Evolutionary conservation across 176 grass and related monocot species (phyloP), one percentile per base, ranked within the genome.

Genomic region (Juncus effusus): DNA sequence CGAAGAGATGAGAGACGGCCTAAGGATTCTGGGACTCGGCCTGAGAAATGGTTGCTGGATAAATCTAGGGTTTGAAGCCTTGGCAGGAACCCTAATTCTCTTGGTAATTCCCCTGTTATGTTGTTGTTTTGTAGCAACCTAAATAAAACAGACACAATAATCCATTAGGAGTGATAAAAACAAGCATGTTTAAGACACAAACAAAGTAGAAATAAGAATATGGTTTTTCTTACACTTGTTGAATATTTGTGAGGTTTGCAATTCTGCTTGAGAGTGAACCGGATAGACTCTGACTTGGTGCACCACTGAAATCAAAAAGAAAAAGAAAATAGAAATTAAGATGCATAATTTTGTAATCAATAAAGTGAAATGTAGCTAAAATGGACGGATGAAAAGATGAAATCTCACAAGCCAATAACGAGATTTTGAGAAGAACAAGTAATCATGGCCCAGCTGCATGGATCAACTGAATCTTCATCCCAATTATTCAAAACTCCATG

Each of bases 391-490:
- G 19, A 28, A 13, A n/a, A 12, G 3, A 6, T 6, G 12, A 19
- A 58, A 57, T 54, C 1, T 61, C 1, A 97, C 93, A 97, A 66
- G 80, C 85, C 88, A 58, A 92, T 89, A 51, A 97, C 93, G 60
- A 92, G 93, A 76, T 97, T 97, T 69, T 75, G 65, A 2, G 93
- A 51, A 74, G 88, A 92, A 77, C 93, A 97, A 77, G 93, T 97
- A 75, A 97, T 75, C 93, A 97, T 97, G 50, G 93, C 88, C 93
- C 93, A 97, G 82, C 93, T 97, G 59, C 93, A 97, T 10, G 93
- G 93, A 84, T 97, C 93, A 65, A 92, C 88, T 38, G 88, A 97
- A 80, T 92, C 80, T 61, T 86, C 85, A 71, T 97, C 93, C 93
- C 93, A 97, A 74, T 91, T 92, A 62, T 65, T 67, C 35, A 97